Conservation (phyloP, 805 yeast species). For the Barnettozyma pratensis region DNA sequence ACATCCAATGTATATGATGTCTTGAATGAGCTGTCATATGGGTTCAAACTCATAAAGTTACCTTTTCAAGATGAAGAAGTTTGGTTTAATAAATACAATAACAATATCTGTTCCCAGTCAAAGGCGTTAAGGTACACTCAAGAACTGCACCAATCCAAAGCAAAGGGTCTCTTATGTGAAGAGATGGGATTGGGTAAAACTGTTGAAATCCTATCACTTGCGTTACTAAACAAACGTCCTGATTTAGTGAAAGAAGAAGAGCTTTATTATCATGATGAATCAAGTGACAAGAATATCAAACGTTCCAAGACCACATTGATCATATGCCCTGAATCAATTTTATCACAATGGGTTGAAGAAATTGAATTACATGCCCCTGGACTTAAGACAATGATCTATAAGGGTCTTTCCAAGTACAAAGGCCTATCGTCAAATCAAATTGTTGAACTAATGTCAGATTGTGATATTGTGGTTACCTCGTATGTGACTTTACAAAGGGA, state of each 20-base stretch:
- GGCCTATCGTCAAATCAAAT: slow-evolving; percentile 28
- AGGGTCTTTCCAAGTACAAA: slow-evolving; percentile 44
- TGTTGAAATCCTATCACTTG: slow-evolving; percentile 69
- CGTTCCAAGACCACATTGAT: slow-evolving; percentile 70
- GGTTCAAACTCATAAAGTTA: slow-evolving; percentile 39
- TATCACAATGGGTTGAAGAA: slow-evolving; percentile 85
- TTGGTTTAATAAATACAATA: slow-evolving; percentile 51
- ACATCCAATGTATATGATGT: slow-evolving; percentile 9
- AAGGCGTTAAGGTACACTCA: slow-evolving; percentile 27
- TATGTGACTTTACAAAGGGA: slow-evolving; percentile 70
- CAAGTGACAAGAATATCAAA: slow-evolving; percentile 18
- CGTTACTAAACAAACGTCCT: slow-evolving; percentile 56
- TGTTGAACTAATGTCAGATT: slow-evolving; percentile 49
- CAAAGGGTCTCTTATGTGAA: slow-evolving; percentile 56
- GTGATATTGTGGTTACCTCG: slow-evolving; percentile 78
- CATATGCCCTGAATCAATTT: slow-evolving; percentile 79
- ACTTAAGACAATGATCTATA: slow-evolving; percentile 57
- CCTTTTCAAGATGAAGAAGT: not conserved
- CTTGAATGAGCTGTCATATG: slow-evolving; percentile 43
- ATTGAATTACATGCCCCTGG: slow-evolving; percentile 53
- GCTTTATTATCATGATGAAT: slow-evolving; percentile 2
- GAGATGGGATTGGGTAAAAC: slow-evolving; percentile 99
- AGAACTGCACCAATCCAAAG: slow-evolving; percentile 18
- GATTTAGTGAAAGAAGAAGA: slow-evolving; percentile 4
- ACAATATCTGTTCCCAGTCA: slow-evolving; percentile 35